These are phyloP conservation scores for Oryza punctata DNA, from an alignment of 176 grass and related monocot species.

Conservation along the genomic window DNA sequence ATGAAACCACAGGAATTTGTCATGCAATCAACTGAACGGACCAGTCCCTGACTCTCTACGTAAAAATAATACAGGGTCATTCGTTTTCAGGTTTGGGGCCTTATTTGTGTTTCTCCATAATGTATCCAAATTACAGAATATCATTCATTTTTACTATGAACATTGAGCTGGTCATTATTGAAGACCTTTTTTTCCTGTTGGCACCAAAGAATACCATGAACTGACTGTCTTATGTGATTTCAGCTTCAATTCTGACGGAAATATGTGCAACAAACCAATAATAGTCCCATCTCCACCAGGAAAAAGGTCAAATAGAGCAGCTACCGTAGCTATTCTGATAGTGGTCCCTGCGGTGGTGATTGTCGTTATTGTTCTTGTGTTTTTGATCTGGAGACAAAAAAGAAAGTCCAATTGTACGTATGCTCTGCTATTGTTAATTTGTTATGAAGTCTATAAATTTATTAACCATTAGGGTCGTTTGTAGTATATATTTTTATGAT, in stretches of 20 bases:
- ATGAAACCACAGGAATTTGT: slow-evolving; percentile 32
- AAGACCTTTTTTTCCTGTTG: neutral
- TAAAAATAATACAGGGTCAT: neutral
- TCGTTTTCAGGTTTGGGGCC: slow-evolving; percentile 3
- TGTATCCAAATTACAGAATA: neutral
- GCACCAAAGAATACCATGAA: neutral
- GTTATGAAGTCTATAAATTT: no score
- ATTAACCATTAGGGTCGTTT: neutral
- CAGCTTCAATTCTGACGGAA: neutral
- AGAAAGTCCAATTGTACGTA: neutral
- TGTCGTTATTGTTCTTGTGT: neutral
- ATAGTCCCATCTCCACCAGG: neutral
- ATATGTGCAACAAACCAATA: neutral
- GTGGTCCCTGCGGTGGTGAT: slow-evolving; percentile 7
- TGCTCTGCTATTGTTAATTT: neutral
- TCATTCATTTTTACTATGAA: no score
- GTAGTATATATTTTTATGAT: neutral
- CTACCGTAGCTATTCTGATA: slow-evolving; percentile 3
- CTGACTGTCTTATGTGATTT: neutral
- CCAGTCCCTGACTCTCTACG: no score
- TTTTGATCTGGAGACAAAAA: neutral
- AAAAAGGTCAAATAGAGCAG: neutral
- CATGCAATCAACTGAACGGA: slow-evolving; percentile 31
- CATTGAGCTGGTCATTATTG: neutral
- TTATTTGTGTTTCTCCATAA: no score